Evolutionary conservation across 2,329 filamentous ascomycete species (phyloP).

Genomic region (Diaporthe ilicicola): DNA sequence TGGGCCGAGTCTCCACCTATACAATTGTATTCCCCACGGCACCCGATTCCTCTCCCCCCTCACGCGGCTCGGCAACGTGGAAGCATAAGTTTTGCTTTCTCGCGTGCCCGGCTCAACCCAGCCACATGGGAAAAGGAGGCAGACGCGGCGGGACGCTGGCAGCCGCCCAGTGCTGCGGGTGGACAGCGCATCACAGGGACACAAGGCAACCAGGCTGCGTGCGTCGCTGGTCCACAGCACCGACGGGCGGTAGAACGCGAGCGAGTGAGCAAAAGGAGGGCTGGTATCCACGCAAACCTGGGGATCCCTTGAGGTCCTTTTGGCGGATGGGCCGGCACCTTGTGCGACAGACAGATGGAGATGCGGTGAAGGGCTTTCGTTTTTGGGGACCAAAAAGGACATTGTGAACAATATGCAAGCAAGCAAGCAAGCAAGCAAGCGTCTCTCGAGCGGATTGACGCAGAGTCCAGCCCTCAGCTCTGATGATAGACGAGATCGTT

Average conservation of each 20-base stretch:
- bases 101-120: background rate
- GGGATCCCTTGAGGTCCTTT: background rate
- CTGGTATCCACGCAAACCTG: background rate
- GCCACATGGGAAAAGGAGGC: background rate
- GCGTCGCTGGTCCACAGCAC: background rate
- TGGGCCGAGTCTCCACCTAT: background rate
- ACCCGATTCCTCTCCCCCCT: background rate
- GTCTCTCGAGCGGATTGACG: background rate
- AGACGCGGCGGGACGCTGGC: background rate
- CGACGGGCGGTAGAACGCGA: background rate
- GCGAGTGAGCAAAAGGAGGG: background rate
- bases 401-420: background rate
- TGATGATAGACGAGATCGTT: background rate
- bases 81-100: background rate
- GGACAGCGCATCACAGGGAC: conserved; percentile 13
- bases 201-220: conserved; percentile 6
- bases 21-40: background rate
- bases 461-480: background rate
- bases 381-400: background rate
- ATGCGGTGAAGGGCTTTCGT: background rate
- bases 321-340: background rate
- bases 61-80: conserved; percentile 6
- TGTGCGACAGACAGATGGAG: background rate
- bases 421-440: background rate
- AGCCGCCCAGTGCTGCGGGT: background rate